Base-by-base conservation (phyloP, 192 early-diverging fungal genomes). In the Coemansia sp. region DNA sequence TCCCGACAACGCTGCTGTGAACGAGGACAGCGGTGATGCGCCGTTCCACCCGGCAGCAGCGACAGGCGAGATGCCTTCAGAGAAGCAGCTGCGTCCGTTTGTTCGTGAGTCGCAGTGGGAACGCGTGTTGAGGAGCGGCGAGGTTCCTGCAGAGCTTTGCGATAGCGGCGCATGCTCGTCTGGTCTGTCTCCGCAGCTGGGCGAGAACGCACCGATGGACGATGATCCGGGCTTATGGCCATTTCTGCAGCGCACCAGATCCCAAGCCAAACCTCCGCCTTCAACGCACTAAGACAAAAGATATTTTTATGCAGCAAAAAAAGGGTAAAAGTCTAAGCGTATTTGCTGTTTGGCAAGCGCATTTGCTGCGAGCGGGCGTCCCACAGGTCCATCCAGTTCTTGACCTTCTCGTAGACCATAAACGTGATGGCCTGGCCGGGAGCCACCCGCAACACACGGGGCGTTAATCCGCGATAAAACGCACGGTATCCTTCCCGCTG, bases 401-500 rank as follows among this genome's bases (percentile, higher is more conserved):
- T 90, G 66, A 96, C 93, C 59, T 84, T 82, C 56, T 92, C 90
- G 56, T 92, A 92, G 14, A 96, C 91, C 82, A 93, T 91, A 71
- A 98, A 98, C 3, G 92, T 95, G 71, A 98, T 89, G 38, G 93
- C 92, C 66, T 98, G 94, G 42, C 96, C 96, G 11, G 94, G 93
- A 21, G 94, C 96, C 8, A 98, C 94, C 56, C 96, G 83, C 66
- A 98, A 76, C 6, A 98, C 79, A 49, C 94, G 86, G 28, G 96
- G 94, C 2, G 92, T 91, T 12, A 95, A 69, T 42, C 96, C 96
- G 79, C 92, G 91, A 80, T 98, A 98, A 72, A 98, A 97, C 3
- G 94, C 94, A 38, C 70, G 68, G 76, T 81, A 89, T 20, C 96
- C 96, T 76, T 98, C 93, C 62, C 93, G 95, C 63, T 86, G 81